Base-by-base conservation (phyloP, 495 filamentous ascomycete species). In the Talaromyces nanjingensis region DNA sequence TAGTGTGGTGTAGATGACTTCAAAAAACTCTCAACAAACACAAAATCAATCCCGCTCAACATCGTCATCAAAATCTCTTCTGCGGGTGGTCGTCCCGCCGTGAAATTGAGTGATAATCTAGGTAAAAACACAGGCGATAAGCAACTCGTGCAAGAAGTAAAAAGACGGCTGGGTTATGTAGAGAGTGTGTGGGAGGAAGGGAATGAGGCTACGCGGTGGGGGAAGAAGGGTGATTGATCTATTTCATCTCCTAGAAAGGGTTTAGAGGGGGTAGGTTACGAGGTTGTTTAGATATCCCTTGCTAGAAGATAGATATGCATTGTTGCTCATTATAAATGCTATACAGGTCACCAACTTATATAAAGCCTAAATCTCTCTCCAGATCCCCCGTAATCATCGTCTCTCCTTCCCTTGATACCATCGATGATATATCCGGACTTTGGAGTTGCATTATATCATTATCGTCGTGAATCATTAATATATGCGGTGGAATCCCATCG, bases 81-180 rank as follows among this genome's bases (percentile, higher is more conserved):
- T 12, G 94, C 92, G 0, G 85, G 79, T 22, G 93, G 93, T 7
- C 83, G 85, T n/a, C 86, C 89, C 0, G 92, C 93, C 0, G 83
- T 98, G 68, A 98, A 98, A 81, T 91, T 98, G 65, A 97, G 93
- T 67, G 94, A 98, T 72, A 97, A 98, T 71, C 83, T 91, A 69
- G 92, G 92, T 49, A 98, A 98, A 81, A 98, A 98, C 65, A 98
- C 92, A 0, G 94, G 94, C 12, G 91, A 97, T 67, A 83, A 84
- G 68, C 80, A 77, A 31, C 92, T 87, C 9, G 89, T 98, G 3
- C 82, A 85, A 61, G 82, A 87, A 68, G 93, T 97, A 42, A 98
- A 98, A 85, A 77, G 84, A 68, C 79, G 85, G 62, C 75, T 98
- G 11, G 91, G 92, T 0, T 98, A 98, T 66, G 76, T 87, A 20